Conservation (phyloP, 495 filamentous ascomycete species). For the Hypoxylon intermedium region DNA sequence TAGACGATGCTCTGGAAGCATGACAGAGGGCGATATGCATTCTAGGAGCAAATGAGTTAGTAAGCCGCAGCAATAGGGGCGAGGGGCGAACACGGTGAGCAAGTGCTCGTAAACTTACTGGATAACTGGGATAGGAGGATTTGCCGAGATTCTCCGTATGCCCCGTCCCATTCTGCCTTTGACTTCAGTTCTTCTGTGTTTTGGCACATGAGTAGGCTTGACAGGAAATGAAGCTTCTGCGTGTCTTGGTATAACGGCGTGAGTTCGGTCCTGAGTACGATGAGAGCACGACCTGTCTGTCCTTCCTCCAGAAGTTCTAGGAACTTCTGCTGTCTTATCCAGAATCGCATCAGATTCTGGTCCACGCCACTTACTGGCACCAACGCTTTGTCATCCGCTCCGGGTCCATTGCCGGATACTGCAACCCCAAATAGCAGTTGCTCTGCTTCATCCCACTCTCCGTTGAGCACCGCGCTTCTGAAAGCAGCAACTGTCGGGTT, state of each 20-base stretch:
- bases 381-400: slow-evolving; percentile 52
- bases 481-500: slow-evolving; percentile 85
- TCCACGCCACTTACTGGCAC: slow-evolving; percentile 55
- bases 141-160: slow-evolving; percentile 76
- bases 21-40: slow-evolving; percentile 94
- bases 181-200: slow-evolving; percentile 76
- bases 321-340: slow-evolving; percentile 91
- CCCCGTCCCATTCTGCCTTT: slow-evolving; percentile 90
- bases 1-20: slow-evolving; percentile 96
- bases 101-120: slow-evolving; percentile 62
- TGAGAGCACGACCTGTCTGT: slow-evolving; percentile 75
- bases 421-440: slow-evolving; percentile 71
- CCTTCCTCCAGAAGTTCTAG: slow-evolving; percentile 83
- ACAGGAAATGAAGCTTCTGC: slow-evolving; percentile 75
- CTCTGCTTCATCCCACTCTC: slow-evolving; percentile 87
- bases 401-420: slow-evolving; percentile 56
- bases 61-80: slow-evolving; percentile 4
- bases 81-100: not conserved
- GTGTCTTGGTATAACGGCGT: slow-evolving; percentile 85
- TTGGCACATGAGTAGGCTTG: slow-evolving; percentile 89
- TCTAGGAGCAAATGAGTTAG: slow-evolving; percentile 54
- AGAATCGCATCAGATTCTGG: slow-evolving; percentile 65
- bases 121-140: slow-evolving; percentile 81
- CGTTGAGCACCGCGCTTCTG: slow-evolving; percentile 77
- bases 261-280: slow-evolving; percentile 84